Percentiles rank a stretch among this genome's conserved stretches.
These are phyloP conservation scores for Leccinum insigne DNA, from an alignment of 1,284 basidiomycete species.

Conservation along the genomic window DNA sequence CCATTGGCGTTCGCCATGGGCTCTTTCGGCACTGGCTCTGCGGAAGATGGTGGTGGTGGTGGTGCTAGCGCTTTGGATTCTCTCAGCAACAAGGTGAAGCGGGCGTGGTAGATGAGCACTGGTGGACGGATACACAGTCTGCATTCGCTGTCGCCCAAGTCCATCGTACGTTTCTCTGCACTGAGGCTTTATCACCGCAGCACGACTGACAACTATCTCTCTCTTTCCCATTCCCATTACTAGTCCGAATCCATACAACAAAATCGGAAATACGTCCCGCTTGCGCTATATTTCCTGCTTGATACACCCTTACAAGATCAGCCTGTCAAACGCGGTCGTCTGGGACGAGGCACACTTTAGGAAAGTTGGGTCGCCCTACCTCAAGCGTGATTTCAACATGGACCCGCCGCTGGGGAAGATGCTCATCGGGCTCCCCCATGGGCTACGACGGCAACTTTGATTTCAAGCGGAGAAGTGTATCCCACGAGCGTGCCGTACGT, in stretches of 20 bases:
- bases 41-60: background rate
- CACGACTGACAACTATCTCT: background rate
- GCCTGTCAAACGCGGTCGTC: constrained; percentile 84
- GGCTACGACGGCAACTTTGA: constrained; percentile 95
- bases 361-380: constrained; percentile 95
- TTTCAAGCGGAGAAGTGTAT: constrained; percentile 91
- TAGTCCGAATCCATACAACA: constrained; percentile 80
- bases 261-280: constrained; percentile 82
- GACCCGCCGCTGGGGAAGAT: constrained; percentile 99
- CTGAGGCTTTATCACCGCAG: constrained; percentile 5
- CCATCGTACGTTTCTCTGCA: constrained; percentile 50
- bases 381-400: constrained; percentile 94
- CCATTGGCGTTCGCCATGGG: constrained; percentile 4
- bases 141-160: constrained; percentile 66
- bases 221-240: too few relatives aligned
- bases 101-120: constrained; percentile 7
- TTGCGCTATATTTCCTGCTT: constrained; percentile 83
- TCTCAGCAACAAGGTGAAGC: constrained; percentile 22
- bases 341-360: constrained; percentile 99
- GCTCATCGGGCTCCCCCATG: constrained; percentile 92
- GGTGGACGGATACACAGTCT: constrained; percentile 43
- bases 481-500: constrained; percentile 88
- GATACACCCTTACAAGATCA: constrained; percentile 95
- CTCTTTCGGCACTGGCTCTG: background rate
- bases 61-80: constrained; percentile 1